Evolutionary conservation across 345 rosid species (phyloP).

Genomic region (Populus euphratica): DNA sequence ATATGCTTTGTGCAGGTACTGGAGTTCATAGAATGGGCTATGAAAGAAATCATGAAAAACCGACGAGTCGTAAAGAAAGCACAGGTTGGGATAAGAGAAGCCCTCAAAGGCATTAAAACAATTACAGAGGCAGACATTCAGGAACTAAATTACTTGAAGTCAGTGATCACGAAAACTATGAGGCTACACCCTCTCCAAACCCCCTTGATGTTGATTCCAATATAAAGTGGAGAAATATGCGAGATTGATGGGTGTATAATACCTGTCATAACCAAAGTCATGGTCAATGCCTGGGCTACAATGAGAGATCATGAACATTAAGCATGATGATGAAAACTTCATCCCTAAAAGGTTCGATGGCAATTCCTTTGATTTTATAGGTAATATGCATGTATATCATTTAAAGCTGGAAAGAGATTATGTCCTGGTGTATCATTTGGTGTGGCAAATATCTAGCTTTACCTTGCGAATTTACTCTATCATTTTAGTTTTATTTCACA

Average conservation of each 20-base stretch:
- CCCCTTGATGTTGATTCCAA: constrained; percentile 8
- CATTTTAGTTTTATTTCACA: too few species aligned
- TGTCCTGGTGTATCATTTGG: too few species aligned
- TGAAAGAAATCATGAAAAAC: constrained; percentile 19
- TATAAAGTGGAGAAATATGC: too few species aligned
- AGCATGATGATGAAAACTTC: too few species aligned
- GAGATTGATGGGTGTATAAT: too few species aligned
- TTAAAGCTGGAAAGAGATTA: too few species aligned
- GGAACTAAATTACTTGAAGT: constrained; percentile 5
- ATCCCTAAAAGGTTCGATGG: too few species aligned
- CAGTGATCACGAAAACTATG: constrained; percentile 15
- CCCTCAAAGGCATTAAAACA: constrained; percentile 7
- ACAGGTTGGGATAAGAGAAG: constrained; percentile 7
- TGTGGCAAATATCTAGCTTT: too few species aligned
- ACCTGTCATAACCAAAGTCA: neutral
- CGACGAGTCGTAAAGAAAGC: constrained; percentile 15
- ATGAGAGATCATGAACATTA: too few species aligned
- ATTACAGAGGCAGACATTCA: neutral
- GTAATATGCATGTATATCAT: too few species aligned
- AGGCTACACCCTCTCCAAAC: constrained; percentile 13
- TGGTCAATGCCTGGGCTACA: neutral
- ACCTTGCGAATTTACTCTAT: too few species aligned
- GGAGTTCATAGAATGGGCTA: constrained; percentile 19
- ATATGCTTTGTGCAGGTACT: constrained; percentile 12
- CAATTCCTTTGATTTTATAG: too few species aligned